These are phyloP conservation scores for Diospyros lotus DNA, from an alignment of 148 eudicot genomes.

Conservation along the genomic window DNA sequence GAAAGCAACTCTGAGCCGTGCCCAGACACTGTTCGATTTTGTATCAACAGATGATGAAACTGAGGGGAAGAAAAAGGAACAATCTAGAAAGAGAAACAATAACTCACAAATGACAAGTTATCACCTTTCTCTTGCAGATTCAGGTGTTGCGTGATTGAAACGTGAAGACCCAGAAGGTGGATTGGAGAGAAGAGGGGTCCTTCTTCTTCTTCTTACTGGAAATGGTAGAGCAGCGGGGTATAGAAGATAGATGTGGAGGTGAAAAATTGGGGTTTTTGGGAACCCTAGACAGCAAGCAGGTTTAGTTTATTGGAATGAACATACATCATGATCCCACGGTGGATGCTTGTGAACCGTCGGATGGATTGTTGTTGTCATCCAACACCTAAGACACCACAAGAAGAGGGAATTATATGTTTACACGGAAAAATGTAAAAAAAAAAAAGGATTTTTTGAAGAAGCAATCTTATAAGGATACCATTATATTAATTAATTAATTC, in stretches of 20 bases:
- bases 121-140: constrained; percentile 9
- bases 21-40: neutral
- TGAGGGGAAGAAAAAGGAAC: neutral
- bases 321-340: neutral
- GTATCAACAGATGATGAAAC: neutral
- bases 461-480: too few relatives aligned
- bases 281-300: neutral
- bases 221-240: constrained; percentile 2
- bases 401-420: too few relatives aligned
- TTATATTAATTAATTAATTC: too few relatives aligned
- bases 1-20: neutral
- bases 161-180: constrained; percentile 12
- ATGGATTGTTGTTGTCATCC: neutral
- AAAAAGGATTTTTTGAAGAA: too few relatives aligned
- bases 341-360: neutral
- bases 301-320: neutral
- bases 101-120: constrained; percentile 15
- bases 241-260: neutral
- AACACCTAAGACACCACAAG: too few relatives aligned
- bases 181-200: constrained; percentile 4
- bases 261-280: constrained; percentile 14
- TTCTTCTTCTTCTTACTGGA: neutral
- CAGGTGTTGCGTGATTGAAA: constrained; percentile 1
- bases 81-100: neutral
- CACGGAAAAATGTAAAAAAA: too few relatives aligned